These are phyloP conservation scores for Kazachstania viticola DNA, from an alignment of 805 yeast species.

Conservation along the genomic window DNA sequence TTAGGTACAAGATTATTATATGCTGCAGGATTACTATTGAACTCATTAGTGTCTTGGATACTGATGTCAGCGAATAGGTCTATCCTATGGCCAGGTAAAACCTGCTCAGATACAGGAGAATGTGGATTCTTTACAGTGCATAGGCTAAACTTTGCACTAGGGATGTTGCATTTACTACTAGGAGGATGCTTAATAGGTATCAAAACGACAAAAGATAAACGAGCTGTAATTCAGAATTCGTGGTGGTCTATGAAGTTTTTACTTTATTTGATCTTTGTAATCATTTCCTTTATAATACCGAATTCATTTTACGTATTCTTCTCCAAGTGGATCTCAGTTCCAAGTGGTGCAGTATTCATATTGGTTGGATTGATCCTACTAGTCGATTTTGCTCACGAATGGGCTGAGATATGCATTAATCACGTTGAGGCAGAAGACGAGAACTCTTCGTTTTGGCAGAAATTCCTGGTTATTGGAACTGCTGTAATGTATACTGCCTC, in stretches of 20 bases:
- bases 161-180: constrained; percentile 59
- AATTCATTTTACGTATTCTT: constrained; percentile 78
- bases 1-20: constrained; percentile 79
- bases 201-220: constrained; percentile 61
- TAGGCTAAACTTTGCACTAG: constrained; percentile 79
- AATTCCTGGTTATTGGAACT: constrained; percentile 77
- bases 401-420: constrained; percentile 93
- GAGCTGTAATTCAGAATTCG: constrained; percentile 82
- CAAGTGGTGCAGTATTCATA: constrained; percentile 74
- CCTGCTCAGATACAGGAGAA: constrained; percentile 74
- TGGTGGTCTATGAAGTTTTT: constrained; percentile 75
- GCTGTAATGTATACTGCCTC: constrained; percentile 70
- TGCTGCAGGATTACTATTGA: constrained; percentile 64
- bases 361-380: constrained; percentile 81
- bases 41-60: constrained; percentile 86
- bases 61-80: constrained; percentile 70
- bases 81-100: constrained; percentile 55
- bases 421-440: constrained; percentile 77
- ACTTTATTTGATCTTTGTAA: constrained; percentile 44
- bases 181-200: constrained; percentile 64
- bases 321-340: constrained; percentile 82
- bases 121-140: constrained; percentile 96
- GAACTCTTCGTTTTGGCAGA: constrained; percentile 55
- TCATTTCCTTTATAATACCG: constrained; percentile 67
- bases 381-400: constrained; percentile 95